A percentile compares a stretch with the other conserved stretches of the same genome.
These are phyloP conservation scores for Penicillium verhagenii DNA, from an alignment of 495 filamentous ascomycete species.

Conservation along the genomic window DNA sequence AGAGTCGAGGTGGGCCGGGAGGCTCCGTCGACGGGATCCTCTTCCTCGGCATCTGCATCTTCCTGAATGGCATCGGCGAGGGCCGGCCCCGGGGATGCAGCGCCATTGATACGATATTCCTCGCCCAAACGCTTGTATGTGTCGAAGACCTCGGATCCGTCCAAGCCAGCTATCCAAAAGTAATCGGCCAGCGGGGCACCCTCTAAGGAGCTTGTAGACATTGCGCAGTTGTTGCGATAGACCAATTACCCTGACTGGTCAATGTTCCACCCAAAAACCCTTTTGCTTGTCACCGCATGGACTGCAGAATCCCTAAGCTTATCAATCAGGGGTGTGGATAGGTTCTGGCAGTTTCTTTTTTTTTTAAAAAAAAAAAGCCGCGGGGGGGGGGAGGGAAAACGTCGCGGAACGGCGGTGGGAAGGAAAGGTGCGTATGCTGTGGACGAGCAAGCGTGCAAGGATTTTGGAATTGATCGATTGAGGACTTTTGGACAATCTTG, in stretches of 20 bases:
- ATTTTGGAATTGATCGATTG: background rate
- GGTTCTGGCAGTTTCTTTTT: background rate
- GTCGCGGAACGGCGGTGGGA: background rate
- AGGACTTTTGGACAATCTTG: background rate
- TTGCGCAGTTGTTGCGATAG: slow-evolving; percentile 19
- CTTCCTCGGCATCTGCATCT: slow-evolving; percentile 64
- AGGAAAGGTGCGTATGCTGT: background rate
- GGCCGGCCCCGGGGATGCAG: slow-evolving; percentile 48
- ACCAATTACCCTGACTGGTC: slow-evolving; percentile 15
- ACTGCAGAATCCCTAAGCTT: slow-evolving; percentile 16
- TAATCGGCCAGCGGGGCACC: slow-evolving; percentile 91
- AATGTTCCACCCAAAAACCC: slow-evolving; percentile 14
- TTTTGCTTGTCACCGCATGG: slow-evolving; percentile 38
- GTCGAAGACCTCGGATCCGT: slow-evolving; percentile 58
- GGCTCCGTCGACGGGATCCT: slow-evolving; percentile 31
- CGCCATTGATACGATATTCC: slow-evolving; percentile 48
- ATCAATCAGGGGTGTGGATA: slow-evolving; percentile 19
- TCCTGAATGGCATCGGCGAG: slow-evolving; percentile 81
- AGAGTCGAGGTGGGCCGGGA: slow-evolving; percentile 55
- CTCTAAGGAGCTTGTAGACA: slow-evolving; percentile 31
- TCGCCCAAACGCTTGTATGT: slow-evolving; percentile 50
- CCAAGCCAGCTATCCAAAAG: slow-evolving; percentile 97
- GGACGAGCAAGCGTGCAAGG: background rate
- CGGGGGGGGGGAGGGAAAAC: slow-evolving; percentile 6
- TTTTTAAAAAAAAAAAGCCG: slow-evolving; percentile 2